Evolutionary conservation across 768 basidiomycete species (phyloP), one percentile per base, ranked within the genome.

Genomic region (Lentinula edodes): DNA sequence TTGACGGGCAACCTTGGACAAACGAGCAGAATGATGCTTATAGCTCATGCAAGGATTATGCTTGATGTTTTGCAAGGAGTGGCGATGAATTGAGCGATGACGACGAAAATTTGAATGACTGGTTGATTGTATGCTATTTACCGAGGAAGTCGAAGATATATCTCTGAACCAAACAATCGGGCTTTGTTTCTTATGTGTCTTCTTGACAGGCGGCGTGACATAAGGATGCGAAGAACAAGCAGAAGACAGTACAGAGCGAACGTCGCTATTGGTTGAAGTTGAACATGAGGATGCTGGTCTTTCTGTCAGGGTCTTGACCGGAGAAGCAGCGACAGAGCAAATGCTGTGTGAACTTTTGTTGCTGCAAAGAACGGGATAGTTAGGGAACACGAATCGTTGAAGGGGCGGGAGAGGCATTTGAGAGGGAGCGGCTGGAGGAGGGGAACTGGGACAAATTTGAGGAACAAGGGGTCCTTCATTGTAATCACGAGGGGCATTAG

Each of bases 181-280:
- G 28, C 41, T 60, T 43, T 60, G 59, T 52, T 60, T 60, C 23
- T 28, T 51, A 28, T 60, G 59, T 16, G 55, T 56, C 23, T 56
- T 56, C 55, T 28, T 56, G 10, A 23, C 10, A 20, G 41, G 13
- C 20, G 41, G 55, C 5, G 55, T 56, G 12, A 23, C 39, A 34
- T 34, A 42, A 56, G 32, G 10, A 6, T 43, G 18, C 10, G 55
- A 56, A 7, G 42, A 54, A 39, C 39, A 59, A 20, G 34, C 58
- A 20, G 46, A 59, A 51, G 32, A 50, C 10, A n/a, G 38, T 23
- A 50, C 46, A 35, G 58, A 46, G n/a, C 18, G 23, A 45, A 6
- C 41, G 41, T 43, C 55, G 16, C 41, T 35, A 39, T 38, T 16
- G 23, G 9, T 34, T 35, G 41, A 56, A 7, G 39, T 42, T 43